Evolutionary conservation across 192 early-diverging fungal genomes (phyloP).

Genomic region (Dimargaris cristalligena): DNA sequence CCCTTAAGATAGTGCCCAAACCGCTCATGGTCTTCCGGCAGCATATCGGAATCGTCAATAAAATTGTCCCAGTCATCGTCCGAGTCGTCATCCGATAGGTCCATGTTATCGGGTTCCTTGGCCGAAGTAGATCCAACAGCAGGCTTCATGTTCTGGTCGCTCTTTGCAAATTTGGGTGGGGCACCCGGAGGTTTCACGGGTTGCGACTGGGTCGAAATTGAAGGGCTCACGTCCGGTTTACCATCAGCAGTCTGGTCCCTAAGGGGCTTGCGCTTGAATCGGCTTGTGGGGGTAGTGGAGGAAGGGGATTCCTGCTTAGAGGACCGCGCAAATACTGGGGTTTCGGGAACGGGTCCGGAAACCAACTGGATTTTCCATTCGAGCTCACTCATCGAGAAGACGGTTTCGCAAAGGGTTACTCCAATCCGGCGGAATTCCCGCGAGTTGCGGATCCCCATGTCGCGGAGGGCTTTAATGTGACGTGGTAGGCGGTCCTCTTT

Average conservation of each 20-base stretch:
- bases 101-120: background rate
- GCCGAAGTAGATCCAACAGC: too few species aligned
- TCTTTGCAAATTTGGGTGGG: background rate
- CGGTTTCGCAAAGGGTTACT: slow-evolving; percentile 11
- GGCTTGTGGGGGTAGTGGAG: background rate
- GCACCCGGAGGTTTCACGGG: background rate
- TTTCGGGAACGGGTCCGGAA: slow-evolving; percentile 11
- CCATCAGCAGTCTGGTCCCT: background rate
- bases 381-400: slow-evolving; percentile 13
- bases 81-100: background rate
- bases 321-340: background rate
- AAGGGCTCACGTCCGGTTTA: background rate
- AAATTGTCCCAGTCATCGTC: slow-evolving; percentile 25
- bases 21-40: slow-evolving; percentile 8
- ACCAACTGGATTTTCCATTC: slow-evolving; percentile 18
- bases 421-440: slow-evolving; percentile 10
- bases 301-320: background rate
- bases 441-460: slow-evolving; percentile 13
- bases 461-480: slow-evolving; percentile 10
- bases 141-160: too few species aligned
- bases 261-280: background rate
- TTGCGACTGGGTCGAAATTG: background rate
- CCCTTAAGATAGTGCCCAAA: slow-evolving; percentile 5
- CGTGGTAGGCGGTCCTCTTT: slow-evolving; percentile 14
- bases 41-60: slow-evolving; percentile 22